Conservation (phyloP, 768 basidiomycete species). For the Sutorius australiensis region DNA sequence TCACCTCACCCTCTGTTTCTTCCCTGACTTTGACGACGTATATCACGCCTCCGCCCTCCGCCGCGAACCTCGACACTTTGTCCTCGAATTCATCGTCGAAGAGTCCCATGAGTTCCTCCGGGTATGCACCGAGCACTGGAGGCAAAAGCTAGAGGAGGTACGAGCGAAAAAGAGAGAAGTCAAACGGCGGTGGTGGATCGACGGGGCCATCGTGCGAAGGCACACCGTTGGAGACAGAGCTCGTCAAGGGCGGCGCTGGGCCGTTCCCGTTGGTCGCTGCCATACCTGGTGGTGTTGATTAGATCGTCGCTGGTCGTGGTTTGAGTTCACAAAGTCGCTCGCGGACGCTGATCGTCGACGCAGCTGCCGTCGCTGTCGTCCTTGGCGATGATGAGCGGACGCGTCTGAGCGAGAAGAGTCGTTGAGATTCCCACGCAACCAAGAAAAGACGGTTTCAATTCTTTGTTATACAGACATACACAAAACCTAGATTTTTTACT, state of each 20-base stretch:
- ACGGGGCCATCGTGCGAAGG: conserved; percentile 29
- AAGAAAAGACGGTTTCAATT: conserved; percentile 1
- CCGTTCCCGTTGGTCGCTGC: conserved; percentile 23
- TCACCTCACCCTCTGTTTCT: conserved; percentile 62
- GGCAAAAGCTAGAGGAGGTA: conserved; percentile 75
- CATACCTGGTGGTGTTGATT: conserved; percentile 8
- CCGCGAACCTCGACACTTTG: conserved; percentile 69
- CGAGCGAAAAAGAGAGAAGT: conserved; percentile 62
- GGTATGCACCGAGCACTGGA: conserved; percentile 71
- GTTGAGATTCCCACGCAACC: conserved; percentile 20
- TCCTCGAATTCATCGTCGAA: conserved; percentile 77
- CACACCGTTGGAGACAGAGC: conserved; percentile 28
- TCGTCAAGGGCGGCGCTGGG: conserved; percentile 27
- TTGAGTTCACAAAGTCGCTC: not conserved
- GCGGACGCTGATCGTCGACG: conserved; percentile 4
- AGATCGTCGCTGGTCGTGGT: conserved; percentile 17
- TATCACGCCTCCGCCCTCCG: conserved; percentile 70
- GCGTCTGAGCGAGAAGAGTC: conserved; percentile 12
- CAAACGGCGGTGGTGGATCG: conserved; percentile 49
- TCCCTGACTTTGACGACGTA: conserved; percentile 81
- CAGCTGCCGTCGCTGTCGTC: conserved; percentile 16
- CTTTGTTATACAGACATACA: not conserved
- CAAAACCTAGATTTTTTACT: not conserved
- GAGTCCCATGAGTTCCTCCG: conserved; percentile 59
- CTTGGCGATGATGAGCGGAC: conserved; percentile 24